A percentile compares a stretch with the other conserved stretches of the same genome.
Conservation (phyloP, 305 asterid genomes). For the Fraxinus baroniana region DNA sequence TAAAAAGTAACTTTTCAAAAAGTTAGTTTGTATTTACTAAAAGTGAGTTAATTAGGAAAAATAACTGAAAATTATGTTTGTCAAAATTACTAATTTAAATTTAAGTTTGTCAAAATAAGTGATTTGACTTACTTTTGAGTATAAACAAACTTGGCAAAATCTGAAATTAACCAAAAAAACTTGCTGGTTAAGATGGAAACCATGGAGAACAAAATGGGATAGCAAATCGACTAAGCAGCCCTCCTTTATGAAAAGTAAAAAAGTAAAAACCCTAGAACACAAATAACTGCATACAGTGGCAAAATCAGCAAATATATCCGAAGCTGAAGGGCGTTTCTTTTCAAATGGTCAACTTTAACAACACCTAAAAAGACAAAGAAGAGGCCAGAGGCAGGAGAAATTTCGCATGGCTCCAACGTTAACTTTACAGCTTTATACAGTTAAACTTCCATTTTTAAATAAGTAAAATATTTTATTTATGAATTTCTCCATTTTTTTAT, state of each 20-base stretch:
- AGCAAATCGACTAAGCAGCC: neutral
- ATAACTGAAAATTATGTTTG: neutral
- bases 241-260: neutral
- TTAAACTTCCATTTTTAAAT: constrained; percentile 37
- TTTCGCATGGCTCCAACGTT: constrained; percentile 62
- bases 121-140: neutral
- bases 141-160: neutral
- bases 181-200: neutral
- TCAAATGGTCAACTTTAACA: constrained; percentile 52
- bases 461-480: constrained; percentile 26
- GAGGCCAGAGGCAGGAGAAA: constrained; percentile 69
- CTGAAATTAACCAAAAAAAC: neutral
- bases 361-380: constrained; percentile 70
- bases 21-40: neutral
- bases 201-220: neutral
- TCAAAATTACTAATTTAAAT: neutral
- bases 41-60: neutral
- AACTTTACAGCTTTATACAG: constrained; percentile 76
- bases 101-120: neutral
- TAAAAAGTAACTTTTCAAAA: neutral
- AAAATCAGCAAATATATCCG: constrained; percentile 37
- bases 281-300: constrained; percentile 30
- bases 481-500: constrained; percentile 34
- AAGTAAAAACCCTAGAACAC: neutral
- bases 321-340: constrained; percentile 33